Evolutionary conservation across 2,329 filamentous ascomycete species (phyloP), one percentile per base, ranked within the genome.

Genomic region (Colletotrichum aenigma): DNA sequence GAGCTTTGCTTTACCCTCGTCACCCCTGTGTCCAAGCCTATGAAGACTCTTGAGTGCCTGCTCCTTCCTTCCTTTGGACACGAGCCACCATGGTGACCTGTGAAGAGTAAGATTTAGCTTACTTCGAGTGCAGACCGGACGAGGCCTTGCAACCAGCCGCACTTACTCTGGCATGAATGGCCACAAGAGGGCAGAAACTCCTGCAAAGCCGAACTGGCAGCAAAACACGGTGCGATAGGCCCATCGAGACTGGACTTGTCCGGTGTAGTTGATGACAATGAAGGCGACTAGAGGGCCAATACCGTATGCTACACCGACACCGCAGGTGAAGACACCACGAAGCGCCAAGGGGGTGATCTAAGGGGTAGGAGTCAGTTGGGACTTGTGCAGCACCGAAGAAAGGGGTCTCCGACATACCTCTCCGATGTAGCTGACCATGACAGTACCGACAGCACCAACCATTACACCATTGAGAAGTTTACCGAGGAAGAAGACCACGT

Each of bases 391-490:
- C 18, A 7, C 18, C 13, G 8, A 18, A 28, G 18, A 21, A 16
- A 69, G 21, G n/a, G 28, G 30, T 7, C 7, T 15, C 21, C 26
- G 28, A 77, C 43, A 16, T 68, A 82, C 81, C 80, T 84, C 82
- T 64, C 82, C 81, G 56, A 83, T 80, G 62, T 83, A 83, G 13
- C 78, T 79, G n/a, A 82, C 78, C 15, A 79, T 80, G n/a, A 82
- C 79, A 2, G 81, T 79, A 4, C 76, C 78, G 12, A 81, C 75
- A 24, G 79, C 78, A 24, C 81, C 82, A 24, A 81, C 79, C 3
- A 84, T 83, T 70, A 87, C 84, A 0, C 85, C 86, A 61, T 87
- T 86, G 34, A 87, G 74, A 55, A 86, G 84, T 75, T 87, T 87
- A 16, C 85, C 86, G 13, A 80, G 78, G 68, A 87, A 86, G 79